Evolutionary conservation across 441 rosid species (phyloP).

Genomic region (Raphanus hybrid): DNA sequence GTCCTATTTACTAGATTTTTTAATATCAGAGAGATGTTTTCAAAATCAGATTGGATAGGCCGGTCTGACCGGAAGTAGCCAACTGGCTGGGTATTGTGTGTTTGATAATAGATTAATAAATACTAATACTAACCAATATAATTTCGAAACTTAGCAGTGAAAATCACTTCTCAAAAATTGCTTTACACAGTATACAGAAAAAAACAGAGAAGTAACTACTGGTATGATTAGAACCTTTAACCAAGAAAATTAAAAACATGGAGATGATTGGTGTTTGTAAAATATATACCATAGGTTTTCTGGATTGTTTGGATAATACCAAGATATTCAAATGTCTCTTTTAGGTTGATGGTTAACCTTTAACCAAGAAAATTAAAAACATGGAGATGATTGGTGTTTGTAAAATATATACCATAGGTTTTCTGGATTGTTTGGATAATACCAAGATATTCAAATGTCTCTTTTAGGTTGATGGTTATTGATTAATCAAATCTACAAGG

Average conservation of each 20-base stretch:
- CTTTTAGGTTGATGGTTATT: conserved; percentile 28
- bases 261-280: not conserved
- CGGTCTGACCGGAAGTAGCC: not conserved
- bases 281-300: not conserved
- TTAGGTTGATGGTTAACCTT: conserved; percentile 17
- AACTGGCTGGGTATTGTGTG: not conserved
- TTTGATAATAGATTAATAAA: too few relatives aligned
- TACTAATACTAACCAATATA: not conserved
- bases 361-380: not conserved
- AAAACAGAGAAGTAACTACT: not conserved
- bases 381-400: not conserved
- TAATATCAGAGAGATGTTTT: not conserved
- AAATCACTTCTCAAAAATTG: not conserved
- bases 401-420: not conserved
- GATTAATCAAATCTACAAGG: conserved; percentile 28
- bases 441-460: conserved; percentile 17
- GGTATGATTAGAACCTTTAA: not conserved
- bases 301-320: conserved; percentile 7
- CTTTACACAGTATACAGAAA: not conserved
- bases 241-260: not conserved
- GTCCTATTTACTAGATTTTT: not conserved
- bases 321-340: conserved; percentile 21
- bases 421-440: conserved; percentile 10
- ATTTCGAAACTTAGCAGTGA: not conserved
- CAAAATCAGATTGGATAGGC: not conserved